Evolutionary conservation across 2,329 filamentous ascomycete genomes (phyloP).

Genomic region (Fusarium setosum): DNA sequence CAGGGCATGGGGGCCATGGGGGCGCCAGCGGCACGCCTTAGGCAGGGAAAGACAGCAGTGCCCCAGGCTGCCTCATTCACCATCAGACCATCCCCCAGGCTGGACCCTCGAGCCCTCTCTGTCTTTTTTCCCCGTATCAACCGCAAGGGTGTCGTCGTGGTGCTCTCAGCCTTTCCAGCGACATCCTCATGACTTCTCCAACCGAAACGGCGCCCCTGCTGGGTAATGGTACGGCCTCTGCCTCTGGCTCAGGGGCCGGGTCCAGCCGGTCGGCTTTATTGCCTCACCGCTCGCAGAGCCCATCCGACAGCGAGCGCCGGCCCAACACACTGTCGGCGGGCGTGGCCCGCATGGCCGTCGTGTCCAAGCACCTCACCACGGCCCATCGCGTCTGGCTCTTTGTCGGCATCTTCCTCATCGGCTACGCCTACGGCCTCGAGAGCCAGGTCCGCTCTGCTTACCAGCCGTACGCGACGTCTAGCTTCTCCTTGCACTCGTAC

Average conservation of each 20-base stretch:
- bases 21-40: neutral
- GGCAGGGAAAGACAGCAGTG: neutral
- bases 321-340: constrained; percentile 47
- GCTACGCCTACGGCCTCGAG: constrained; percentile 70
- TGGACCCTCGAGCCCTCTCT: neutral
- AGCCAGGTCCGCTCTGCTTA: constrained; percentile 63
- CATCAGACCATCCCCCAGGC: constrained; percentile 17
- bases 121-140: neutral
- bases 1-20: neutral
- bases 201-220: constrained; percentile 30
- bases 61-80: neutral
- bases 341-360: constrained; percentile 63
- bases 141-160: neutral
- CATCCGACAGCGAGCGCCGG: neutral
- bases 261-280: constrained; percentile 12
- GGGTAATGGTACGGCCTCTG: too few relatives aligned
- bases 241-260: neutral
- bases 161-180: neutral
- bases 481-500: constrained; percentile 64
- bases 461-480: constrained; percentile 65
- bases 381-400: constrained; percentile 64
- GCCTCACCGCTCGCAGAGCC: constrained; percentile 10
- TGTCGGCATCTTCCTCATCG: constrained; percentile 66
- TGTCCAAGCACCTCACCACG: constrained; percentile 58
- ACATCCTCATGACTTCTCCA: constrained; percentile 2